A percentile compares a stretch with the other conserved stretches of the same genome.
Conservation (phyloP, 495 filamentous ascomycete genomes). For the Xylaria curta region DNA sequence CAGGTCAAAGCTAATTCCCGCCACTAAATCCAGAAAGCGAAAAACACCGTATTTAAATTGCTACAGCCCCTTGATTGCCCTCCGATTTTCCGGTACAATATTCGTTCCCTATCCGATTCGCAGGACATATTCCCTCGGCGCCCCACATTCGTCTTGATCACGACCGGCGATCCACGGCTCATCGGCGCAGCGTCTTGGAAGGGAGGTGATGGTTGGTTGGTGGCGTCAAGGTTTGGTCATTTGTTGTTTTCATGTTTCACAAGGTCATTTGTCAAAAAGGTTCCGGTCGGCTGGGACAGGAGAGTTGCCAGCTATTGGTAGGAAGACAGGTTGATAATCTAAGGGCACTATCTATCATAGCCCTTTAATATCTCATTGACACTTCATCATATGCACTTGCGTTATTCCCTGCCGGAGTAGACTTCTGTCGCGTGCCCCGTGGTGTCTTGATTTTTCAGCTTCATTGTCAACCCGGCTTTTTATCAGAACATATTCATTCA, state of each 20-base stretch:
- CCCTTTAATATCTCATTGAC: slow-evolving; percentile 29
- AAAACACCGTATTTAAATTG: slow-evolving; percentile 71
- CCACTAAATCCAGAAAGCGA: slow-evolving; percentile 68
- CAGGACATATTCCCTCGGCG: slow-evolving; percentile 16
- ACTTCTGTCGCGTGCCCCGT: slow-evolving; percentile 21
- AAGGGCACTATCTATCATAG: slow-evolving; percentile 12
- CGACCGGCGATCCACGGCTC: slow-evolving; percentile 16
- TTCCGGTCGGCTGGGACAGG: slow-evolving; percentile 26
- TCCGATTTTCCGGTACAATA: slow-evolving; percentile 24
- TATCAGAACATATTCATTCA: background rate
- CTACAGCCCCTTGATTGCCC: slow-evolving; percentile 23
- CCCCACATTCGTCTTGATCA: slow-evolving; percentile 19
- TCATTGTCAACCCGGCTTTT: background rate
- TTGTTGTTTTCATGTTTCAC: slow-evolving; percentile 24
- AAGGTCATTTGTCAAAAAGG: slow-evolving; percentile 26
- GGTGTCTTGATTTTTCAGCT: slow-evolving; percentile 1
- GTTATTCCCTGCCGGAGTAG: slow-evolving; percentile 11
- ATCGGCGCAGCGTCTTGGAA: slow-evolving; percentile 23
- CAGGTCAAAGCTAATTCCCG: slow-evolving; percentile 25
- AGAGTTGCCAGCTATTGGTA: slow-evolving; percentile 25
- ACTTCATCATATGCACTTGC: slow-evolving; percentile 24
- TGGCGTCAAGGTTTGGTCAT: slow-evolving; percentile 30
- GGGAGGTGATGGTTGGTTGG: slow-evolving; percentile 27
- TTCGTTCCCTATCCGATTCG: slow-evolving; percentile 14
- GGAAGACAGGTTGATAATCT: slow-evolving; percentile 27